Percentiles rank a stretch among this genome's conserved stretches.
phyloP scores from a whole-genome alignment of 768 basidiomycete genomes.

The Vishniacozyma victoriae region DNA sequence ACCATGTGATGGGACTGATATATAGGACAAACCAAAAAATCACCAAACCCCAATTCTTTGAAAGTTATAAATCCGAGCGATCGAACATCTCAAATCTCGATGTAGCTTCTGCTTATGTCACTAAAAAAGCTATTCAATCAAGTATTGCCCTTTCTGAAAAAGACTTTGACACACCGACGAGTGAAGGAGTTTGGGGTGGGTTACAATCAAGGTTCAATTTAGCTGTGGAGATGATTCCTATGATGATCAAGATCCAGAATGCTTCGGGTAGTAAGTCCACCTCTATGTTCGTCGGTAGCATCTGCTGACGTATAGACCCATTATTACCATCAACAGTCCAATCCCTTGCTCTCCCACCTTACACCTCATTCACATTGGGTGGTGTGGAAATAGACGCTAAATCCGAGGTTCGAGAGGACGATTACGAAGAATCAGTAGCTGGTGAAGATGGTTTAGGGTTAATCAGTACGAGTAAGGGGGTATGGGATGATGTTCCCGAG shows the following conservation, averaged over 20 bases:
- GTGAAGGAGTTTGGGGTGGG: slow-evolving; percentile 28
- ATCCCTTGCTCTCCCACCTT: slow-evolving; percentile 18
- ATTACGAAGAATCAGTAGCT: slow-evolving; percentile 9
- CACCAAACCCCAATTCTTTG: slow-evolving; percentile 75
- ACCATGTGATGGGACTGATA: not conserved
- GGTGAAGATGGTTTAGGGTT: slow-evolving; percentile 17
- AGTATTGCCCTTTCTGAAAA: slow-evolving; percentile 9
- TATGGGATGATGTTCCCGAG: slow-evolving; percentile 22
- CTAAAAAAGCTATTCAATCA: slow-evolving; percentile 18
- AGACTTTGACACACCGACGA: not conserved
- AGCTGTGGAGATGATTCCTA: slow-evolving; percentile 36
- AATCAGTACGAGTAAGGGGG: not conserved
- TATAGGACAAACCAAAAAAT: slow-evolving; percentile 58
- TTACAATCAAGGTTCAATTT: slow-evolving; percentile 21
- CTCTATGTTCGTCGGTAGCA: not conserved
- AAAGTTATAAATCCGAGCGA: slow-evolving; percentile 19
- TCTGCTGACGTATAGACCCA: slow-evolving; percentile 8
- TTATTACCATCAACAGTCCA: slow-evolving; percentile 24
- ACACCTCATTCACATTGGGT: not conserved
- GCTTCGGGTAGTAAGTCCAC: slow-evolving; percentile 13
- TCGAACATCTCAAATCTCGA: slow-evolving; percentile 24
- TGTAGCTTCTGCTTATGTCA: slow-evolving; percentile 25
- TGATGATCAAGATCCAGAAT: slow-evolving; percentile 32
- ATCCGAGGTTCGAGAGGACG: slow-evolving; percentile 9
- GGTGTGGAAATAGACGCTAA: slow-evolving; percentile 7